Percentiles rank a stretch among this genome's conserved stretches.
Conservation (phyloP, 306 rosid species). For the Biancaea sappan region DNA sequence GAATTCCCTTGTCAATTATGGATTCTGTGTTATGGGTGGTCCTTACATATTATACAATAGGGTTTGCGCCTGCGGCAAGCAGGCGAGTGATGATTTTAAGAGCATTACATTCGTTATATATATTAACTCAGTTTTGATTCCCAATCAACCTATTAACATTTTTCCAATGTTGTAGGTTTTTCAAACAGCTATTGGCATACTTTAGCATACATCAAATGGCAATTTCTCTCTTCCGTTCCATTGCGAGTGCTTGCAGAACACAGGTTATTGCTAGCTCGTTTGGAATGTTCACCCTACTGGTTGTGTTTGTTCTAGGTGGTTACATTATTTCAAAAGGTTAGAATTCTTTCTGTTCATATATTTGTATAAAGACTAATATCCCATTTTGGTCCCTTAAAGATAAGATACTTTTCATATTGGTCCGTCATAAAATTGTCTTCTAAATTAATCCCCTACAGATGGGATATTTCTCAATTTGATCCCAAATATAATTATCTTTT, state of each 20-base stretch:
- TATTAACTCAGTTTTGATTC: not conserved
- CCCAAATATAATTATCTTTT: too few species aligned
- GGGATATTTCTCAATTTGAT: too few species aligned
- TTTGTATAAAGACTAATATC: too few species aligned
- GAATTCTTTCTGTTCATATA: too few species aligned
- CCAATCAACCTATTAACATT: not conserved
- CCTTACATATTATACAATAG: slow-evolving; percentile 69
- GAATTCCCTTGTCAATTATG: slow-evolving; percentile 57
- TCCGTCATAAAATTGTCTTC: too few species aligned
- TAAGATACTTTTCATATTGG: too few species aligned
- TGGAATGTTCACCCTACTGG: slow-evolving; percentile 46
- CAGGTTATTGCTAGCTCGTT: slow-evolving; percentile 47
- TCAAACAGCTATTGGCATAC: slow-evolving; percentile 46
- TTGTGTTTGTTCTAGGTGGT: slow-evolving; percentile 60
- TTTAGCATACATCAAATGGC: slow-evolving; percentile 60
- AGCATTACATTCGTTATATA: not conserved
- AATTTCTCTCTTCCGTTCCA: slow-evolving; percentile 52
- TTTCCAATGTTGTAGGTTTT: slow-evolving; percentile 40
- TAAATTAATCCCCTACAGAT: too few species aligned
- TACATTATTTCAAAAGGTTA: slow-evolving; percentile 54
- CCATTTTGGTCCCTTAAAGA: too few species aligned
- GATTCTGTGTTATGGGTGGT: slow-evolving; percentile 60
- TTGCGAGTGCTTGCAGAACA: slow-evolving; percentile 53
- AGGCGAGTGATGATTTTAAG: slow-evolving; percentile 40
- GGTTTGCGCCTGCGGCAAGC: slow-evolving; percentile 69